These are phyloP conservation scores for Fusarium camptoceras DNA, from an alignment of 2,329 filamentous ascomycete species.

Conservation along the genomic window DNA sequence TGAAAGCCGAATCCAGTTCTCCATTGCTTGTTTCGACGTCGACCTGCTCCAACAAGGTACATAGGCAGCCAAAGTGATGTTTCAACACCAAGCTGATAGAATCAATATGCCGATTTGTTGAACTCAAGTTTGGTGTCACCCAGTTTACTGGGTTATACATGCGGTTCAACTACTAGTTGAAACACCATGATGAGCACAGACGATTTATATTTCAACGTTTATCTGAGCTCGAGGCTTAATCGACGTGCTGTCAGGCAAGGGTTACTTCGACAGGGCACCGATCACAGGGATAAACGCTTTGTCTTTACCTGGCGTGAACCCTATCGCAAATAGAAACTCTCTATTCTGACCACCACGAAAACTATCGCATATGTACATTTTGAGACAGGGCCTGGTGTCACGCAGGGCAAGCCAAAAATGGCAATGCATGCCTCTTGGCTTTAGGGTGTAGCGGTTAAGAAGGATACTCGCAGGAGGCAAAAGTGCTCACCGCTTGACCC, in stretches of 20 bases:
- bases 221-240: not conserved
- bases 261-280: not conserved
- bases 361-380: not conserved
- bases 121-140: constrained; percentile 1
- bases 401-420: constrained; percentile 3
- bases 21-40: constrained; percentile 15
- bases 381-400: not conserved
- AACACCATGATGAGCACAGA: not conserved
- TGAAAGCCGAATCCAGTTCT: not conserved
- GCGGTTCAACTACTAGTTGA: constrained; percentile 1
- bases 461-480: not conserved
- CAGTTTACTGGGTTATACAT: constrained; percentile 10
- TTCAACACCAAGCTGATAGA: not conserved
- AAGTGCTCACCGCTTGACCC: constrained; percentile 20
- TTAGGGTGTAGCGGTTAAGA: not conserved
- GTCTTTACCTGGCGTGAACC: constrained; percentile 5
- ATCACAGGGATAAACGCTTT: not conserved
- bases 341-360: not conserved
- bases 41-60: not conserved
- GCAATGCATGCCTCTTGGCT: not conserved
- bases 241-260: not conserved
- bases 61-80: not conserved
- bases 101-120: not conserved
- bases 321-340: constrained; percentile 9
- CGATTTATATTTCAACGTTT: constrained; percentile 1